phyloP scores from a whole-genome alignment of 1,284 basidiomycete genomes.

The Pseudozyma sp. region DNA sequence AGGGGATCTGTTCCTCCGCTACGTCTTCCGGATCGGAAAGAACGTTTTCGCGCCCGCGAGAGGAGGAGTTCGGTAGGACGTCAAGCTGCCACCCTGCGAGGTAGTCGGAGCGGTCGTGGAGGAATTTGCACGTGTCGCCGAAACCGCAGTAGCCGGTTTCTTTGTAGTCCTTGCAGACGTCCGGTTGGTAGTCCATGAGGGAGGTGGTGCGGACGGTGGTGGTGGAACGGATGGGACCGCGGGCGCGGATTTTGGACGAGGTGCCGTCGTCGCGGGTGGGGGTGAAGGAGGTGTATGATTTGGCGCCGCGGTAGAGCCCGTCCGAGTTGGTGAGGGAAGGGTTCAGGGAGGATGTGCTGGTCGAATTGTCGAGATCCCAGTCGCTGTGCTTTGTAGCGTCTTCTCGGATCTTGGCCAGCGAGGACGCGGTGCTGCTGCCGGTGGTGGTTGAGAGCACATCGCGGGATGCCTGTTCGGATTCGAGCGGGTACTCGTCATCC shows the following conservation, averaged over 20 bases:
- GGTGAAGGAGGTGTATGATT: constrained; percentile 83
- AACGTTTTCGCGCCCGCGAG: constrained; percentile 40
- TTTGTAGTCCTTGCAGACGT: constrained; percentile 99
- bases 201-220: constrained; percentile 94
- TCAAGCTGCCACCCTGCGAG: constrained; percentile 94
- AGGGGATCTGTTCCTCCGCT: constrained; percentile 86
- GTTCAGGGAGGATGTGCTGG: constrained; percentile 2
- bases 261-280: constrained; percentile 75
- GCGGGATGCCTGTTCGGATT: not conserved
- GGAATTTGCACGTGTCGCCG: constrained; percentile 91
- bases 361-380: constrained; percentile 69
- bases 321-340: constrained; percentile 74
- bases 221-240: constrained; percentile 53
- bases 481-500: constrained; percentile 12
- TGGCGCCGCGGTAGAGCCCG: constrained; percentile 87
- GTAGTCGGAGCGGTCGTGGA: constrained; percentile 77
- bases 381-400: constrained; percentile 70
- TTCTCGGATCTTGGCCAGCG: constrained; percentile 59
- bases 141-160: constrained; percentile 99
- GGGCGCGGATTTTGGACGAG: constrained; percentile 86
- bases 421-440: not conserved
- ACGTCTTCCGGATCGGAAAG: constrained; percentile 61
- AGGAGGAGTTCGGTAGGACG: constrained; percentile 62
- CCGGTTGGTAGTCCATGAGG: constrained; percentile 96
- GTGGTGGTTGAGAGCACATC: no score